Evolutionary conservation across 1,284 basidiomycete genomes (phyloP), one percentile per base, ranked within the genome.

Genomic region (Rhodofomes roseus): DNA sequence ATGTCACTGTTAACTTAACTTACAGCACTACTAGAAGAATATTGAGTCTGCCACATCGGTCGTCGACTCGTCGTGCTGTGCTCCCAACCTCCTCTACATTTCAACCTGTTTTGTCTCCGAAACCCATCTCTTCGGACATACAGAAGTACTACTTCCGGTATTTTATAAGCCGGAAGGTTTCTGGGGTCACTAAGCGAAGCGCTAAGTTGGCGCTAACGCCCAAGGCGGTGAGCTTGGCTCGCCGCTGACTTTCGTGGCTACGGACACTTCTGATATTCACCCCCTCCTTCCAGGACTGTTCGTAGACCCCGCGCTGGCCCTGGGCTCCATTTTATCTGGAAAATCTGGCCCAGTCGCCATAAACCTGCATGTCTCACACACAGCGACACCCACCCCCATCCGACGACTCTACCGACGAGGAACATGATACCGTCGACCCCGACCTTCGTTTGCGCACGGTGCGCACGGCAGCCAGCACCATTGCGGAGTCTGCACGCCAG

Each of bases 361-460:
- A 29, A 23, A 11, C 54, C 51, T 54, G 39, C 44, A 71, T 71
- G 69, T 63, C 67, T 66, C 64, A 69, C 62, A 67, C 70, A 48
- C 23, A 52, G 54, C 68, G 67, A 58, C 65, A 66, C 56, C 61
- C 62, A 51, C 56, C 66, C 52, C 70, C 22, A 2, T 8, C 37
- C 48, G 71, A 78, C 56, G 76, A 79, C 58, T 69, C 78, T 50
- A 78, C 77, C 41, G 82, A 87, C 71, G 82, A 86, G 62, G 83
- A 87, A 67, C 79, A 76, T 62, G 84, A 75, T 46, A 78, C 77
- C 56, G 89, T 95, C 67, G 93, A 96, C 79, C 90, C 92, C 16
- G 87, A 93, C 67, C 81, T 95, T 8, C 87, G 92, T 36, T 80
- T 97, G 57, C 85, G 93, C 57, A 95, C 94, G 0, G 92, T 94